Base-by-base conservation (phyloP, 164 flowering plant species). In the Kingdonia uniflora region DNA sequence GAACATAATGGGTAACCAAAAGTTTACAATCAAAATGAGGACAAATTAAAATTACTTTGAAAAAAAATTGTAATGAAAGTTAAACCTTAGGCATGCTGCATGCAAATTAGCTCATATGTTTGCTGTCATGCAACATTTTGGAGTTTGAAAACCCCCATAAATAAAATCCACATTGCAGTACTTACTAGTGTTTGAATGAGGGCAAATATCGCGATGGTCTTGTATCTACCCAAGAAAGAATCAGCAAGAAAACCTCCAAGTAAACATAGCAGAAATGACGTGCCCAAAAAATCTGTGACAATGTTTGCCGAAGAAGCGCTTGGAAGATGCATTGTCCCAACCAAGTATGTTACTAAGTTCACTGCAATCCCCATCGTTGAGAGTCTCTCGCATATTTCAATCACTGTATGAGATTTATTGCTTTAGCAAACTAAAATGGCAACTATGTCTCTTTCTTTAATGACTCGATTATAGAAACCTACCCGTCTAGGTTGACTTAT, bases 351-450 rank as follows among this genome's bases (percentile, higher is more conserved):
- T 68, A 91, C 96, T 6, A 91, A 73, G 70, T 92, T 92, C 51
- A 92, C 96, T 17, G 90, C 95, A 46, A 92, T 87, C 56, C 92
- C 98, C 86, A 92, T 84, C 0, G 96, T 84, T 6, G 96, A 77
- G 0, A 92, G 84, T 76, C 96, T 80, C 68, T 92, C 96, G 40
- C 76, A 67, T 46, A 81, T 53, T 66, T 90, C 97, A 37, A 90
- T 76, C 19, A 75, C 97, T 90, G 54, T 0, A 26, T 19, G 1
- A 56, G 19, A 1, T 40, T 17, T 14, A 1, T 22, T 7, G 14
- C 2, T 26, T 26, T 1, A 29, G 35, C 8, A 8, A 29, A 8
- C 35, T 29, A 29, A n/a, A n/a, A n/a, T n/a, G n/a, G n/a, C n/a
- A n/a, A n/a, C n/a, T n/a, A n/a, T n/a, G n/a, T n/a, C n/a, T 29